phyloP scores from a whole-genome alignment of 495 filamentous ascomycete genomes.

The Astrocystis sublimbata region DNA sequence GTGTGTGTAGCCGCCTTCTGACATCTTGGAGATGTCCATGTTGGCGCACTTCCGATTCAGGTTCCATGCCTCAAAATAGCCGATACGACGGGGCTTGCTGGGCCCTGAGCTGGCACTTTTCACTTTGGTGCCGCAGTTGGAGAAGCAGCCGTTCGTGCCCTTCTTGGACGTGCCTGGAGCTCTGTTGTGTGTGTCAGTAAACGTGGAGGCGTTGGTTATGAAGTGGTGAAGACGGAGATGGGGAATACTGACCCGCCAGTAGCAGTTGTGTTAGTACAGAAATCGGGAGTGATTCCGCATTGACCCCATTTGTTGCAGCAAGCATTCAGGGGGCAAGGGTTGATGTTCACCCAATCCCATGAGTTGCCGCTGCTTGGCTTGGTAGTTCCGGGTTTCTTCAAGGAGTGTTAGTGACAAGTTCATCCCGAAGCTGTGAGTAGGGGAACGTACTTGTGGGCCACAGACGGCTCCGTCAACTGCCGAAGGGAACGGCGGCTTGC shows the following conservation, averaged over 20 bases:
- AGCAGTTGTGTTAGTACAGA: conserved; percentile 48
- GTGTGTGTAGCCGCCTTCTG: conserved; percentile 39
- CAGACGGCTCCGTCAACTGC: neutral
- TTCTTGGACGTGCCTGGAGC: conserved; percentile 39
- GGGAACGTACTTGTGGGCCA: neutral
- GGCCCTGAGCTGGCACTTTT: neutral
- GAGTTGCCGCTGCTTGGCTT: neutral
- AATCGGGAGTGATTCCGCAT: conserved; percentile 51
- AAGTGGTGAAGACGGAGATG: too few relatives aligned
- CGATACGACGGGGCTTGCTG: conserved; percentile 15
- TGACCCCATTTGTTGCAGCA: conserved; percentile 48
- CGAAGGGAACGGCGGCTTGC: neutral
- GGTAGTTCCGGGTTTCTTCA: neutral
- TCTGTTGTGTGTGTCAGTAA: too few relatives aligned
- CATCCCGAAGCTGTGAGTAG: too few relatives aligned
- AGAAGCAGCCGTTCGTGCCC: conserved; percentile 48
- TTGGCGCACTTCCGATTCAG: conserved; percentile 26
- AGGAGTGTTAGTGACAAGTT: too few relatives aligned
- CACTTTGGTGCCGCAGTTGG: conserved; percentile 45
- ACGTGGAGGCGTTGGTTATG: too few relatives aligned
- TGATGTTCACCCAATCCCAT: neutral
- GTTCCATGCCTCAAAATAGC: conserved; percentile 37
- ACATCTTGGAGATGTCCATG: conserved; percentile 23
- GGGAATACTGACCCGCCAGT: too few relatives aligned
- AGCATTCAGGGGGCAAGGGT: neutral